Evolutionary conservation across 371 early-diverging fungal genomes (phyloP), one percentile per base, ranked within the genome.

Genomic region (Sporodiniella umbellata): DNA sequence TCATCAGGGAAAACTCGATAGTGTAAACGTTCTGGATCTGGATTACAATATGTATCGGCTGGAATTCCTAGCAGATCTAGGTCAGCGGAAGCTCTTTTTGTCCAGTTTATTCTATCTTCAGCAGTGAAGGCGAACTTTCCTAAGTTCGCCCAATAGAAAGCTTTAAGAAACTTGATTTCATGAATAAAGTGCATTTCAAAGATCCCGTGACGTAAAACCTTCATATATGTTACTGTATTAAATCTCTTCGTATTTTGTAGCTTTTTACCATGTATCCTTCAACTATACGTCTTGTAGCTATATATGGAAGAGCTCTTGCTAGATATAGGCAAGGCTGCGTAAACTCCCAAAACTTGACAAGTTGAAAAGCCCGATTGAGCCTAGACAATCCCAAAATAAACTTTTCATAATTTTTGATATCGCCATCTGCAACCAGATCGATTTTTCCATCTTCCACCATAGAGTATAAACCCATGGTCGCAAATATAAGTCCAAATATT

Each of bases 291-390:
- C 67, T 50, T n/a, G 75, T 71, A 45, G 60, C 48, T 25, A 75
- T 55, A 44, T 71, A 75, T 5, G 75, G 75, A 8, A 75, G 24
- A 6, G 75, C 75, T 11, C 71, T 59, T 1, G 75, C 71, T 17
- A 75, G 52, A 46, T 71, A 75, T 1, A 75, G 49, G 33, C 68
- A 64, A 4, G 75, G 75, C 19, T 75, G 70, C 3, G 63, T 64
- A 45, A 70, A 70, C 25, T 71, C 71, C 75, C 75, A 75, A 30
- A 66, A 75, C 8, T 70, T 71, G 33, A 71, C 69, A 42, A 63
- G 66, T 23, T 70, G 69, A 43, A 68, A 70, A 0, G 75, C 75
- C 46, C 62, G 64, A 25, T 68, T 75, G 11, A 75, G 23, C 15
- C 59, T 55, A 4, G 63, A 57, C 17, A 74, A 18, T 14, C 62